Base-by-base conservation (phyloP, 306 rosid genomes). In the Bauhinia variegata region DNA sequence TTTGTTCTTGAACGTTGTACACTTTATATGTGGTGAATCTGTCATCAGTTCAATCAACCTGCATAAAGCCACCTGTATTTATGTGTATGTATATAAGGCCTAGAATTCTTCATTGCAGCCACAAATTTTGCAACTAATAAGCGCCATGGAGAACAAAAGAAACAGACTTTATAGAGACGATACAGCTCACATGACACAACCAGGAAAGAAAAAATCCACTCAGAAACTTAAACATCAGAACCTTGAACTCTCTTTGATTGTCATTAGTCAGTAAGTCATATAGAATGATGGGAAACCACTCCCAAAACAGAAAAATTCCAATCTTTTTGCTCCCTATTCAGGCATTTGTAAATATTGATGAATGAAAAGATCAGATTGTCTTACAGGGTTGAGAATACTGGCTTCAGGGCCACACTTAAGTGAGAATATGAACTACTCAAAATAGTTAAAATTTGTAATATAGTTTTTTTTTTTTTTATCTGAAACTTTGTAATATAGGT, bases 341-440 rank as follows among this genome's bases (percentile, higher is more conserved):
- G 10, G 7, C 7, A 5, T n/a, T 7, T 37, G 14, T 18, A 16
- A 68, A 60, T 11, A 1, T 12, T 1, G n/a, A 5, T 42, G 10
- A 44, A 28, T 11, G 23, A 6, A 13, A 12, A 18, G 13, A 28
- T 4, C 5, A 30, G 46, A 12, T 50, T 38, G 42, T 47, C 83
- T 65, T 75, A 82, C 89, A 11, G 87, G 87, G 44, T 85, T 85
- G 14, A 85, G 85, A 56, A 11, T 78, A 67, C 82, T 82, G 63
- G 85, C 83, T 67, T 76, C 72, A 3, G 87, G 55, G 56, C 87
- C 87, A 50, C 82, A 85, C 87, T 85, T 57, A 85, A 61, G 69
- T 79, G 87, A 77, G 82, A 85, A 63, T 85, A 85, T 3, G 83
- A 63, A n/a, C n/a, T n/a, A n/a, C n/a, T n/a, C n/a, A n/a, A n/a